phyloP scores from a whole-genome alignment of 1,139 yeast genomes.

The Zygotorulaspora mrakii region DNA sequence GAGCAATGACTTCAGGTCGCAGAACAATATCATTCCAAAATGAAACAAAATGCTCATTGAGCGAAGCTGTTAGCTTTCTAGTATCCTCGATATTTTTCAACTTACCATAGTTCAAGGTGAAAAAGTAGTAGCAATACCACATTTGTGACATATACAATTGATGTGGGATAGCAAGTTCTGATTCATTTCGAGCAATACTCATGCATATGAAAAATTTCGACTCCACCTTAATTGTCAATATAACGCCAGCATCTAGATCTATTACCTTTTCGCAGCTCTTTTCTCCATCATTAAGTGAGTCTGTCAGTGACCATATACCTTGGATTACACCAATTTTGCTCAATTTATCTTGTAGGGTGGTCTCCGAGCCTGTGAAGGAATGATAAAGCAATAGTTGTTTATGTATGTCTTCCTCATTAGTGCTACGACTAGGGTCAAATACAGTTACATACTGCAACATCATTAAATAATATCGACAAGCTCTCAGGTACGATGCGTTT shows the following conservation, averaged over 20 bases:
- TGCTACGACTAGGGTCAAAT: constrained; percentile 28
- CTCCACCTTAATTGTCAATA: constrained; percentile 32
- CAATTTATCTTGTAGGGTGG: constrained; percentile 34
- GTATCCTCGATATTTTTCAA: constrained; percentile 18
- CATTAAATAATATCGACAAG: neutral
- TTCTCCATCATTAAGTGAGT: constrained; percentile 18
- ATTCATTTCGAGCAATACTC: constrained; percentile 11
- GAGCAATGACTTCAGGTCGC: constrained; percentile 25
- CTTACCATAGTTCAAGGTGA: constrained; percentile 25
- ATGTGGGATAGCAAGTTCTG: constrained; percentile 17
- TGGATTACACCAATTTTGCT: constrained; percentile 40
- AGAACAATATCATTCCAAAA: constrained; percentile 33
- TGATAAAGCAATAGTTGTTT: constrained; percentile 32
- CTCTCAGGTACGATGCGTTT: neutral
- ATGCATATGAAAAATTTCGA: constrained; percentile 23
- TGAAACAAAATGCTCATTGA: constrained; percentile 32
- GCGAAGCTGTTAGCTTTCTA: constrained; percentile 22
- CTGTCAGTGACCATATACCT: constrained; percentile 37
- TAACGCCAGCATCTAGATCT: constrained; percentile 30
- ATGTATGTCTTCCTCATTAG: constrained; percentile 25
- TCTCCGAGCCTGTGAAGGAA: constrained; percentile 22
- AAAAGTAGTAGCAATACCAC: constrained; percentile 31
- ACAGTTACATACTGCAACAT: constrained; percentile 30
- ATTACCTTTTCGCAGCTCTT: constrained; percentile 22
- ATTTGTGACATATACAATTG: constrained; percentile 26